phyloP scores from a whole-genome alignment of 2,329 filamentous ascomycete species.

The Pseudocercospora crystallina region DNA sequence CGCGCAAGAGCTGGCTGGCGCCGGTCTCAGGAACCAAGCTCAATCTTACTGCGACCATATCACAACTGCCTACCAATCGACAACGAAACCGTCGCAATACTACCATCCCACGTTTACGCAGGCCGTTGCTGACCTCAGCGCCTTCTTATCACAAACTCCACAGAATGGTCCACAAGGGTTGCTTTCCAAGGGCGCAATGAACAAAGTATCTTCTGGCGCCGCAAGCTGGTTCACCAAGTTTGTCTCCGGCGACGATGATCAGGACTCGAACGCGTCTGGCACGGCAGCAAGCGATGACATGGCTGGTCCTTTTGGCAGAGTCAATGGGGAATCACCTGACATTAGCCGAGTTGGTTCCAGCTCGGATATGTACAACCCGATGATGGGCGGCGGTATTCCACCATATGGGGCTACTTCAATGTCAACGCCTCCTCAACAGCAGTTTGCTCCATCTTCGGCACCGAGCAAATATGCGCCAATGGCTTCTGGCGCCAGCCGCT shows the following conservation, averaged over 20 bases:
- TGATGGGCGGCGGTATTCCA: constrained; percentile 27
- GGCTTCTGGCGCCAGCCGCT: constrained; percentile 11
- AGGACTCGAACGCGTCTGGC: constrained; percentile 57
- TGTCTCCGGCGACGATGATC: constrained; percentile 84
- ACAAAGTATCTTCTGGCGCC: constrained; percentile 87
- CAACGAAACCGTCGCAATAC: constrained; percentile 82
- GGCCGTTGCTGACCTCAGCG: constrained; percentile 78
- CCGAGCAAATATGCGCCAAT: constrained; percentile 33
- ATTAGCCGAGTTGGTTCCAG: constrained; percentile 60
- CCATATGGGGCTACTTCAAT: constrained; percentile 24
- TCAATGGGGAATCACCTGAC: constrained; percentile 61
- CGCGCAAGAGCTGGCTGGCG: constrained; percentile 78
- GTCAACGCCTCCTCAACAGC: constrained; percentile 15
- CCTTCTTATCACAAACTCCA: constrained; percentile 79
- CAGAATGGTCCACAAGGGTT: constrained; percentile 70
- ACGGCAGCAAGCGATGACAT: constrained; percentile 20
- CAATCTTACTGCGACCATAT: constrained; percentile 90
- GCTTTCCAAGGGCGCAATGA: constrained; percentile 94
- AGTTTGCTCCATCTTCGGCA: constrained; percentile 23
- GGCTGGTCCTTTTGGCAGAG: constrained; percentile 68
- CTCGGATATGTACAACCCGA: constrained; percentile 72
- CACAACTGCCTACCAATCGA: constrained; percentile 69
- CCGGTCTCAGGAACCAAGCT: constrained; percentile 78
- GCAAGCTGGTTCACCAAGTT: constrained; percentile 96
- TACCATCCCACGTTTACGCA: constrained; percentile 74